Evolutionary conservation across 257 asterid genomes (phyloP), one percentile per base, ranked within the genome.

Genomic region (Solanum appendiculatum): DNA sequence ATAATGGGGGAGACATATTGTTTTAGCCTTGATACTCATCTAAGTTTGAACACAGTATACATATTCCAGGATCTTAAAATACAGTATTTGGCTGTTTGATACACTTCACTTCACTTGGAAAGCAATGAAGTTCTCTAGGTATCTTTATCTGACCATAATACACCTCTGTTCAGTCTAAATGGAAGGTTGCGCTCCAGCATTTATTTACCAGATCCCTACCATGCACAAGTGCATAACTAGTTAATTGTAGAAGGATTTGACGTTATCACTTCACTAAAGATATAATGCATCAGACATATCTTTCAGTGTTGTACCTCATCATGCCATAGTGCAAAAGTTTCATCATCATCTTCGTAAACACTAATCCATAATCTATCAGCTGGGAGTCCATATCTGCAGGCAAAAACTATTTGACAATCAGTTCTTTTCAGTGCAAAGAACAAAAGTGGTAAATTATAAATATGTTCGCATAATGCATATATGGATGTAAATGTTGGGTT

Each of bases 331-430:
- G 93, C 88, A 86, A 90, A 91, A 89, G 99, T 89, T 89, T 96
- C 99, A 86, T 95, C 94, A 66, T 96, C 99, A 83, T 95, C 94
- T 88, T 93, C 91, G 85, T 94, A 95, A 29, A 96, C 95, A 83
- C 98, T 96, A 85, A 95, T 91, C 99, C 99, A 96, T 87, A 96
- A 90, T 81, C 91, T 94, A 78, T 94, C 95, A 87, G 96, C 93
- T 86, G 94, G 92, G 87, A 96, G 83, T 85, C 96, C 95, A 86
- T 90, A 96, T 92, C 98, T 96, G 87, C 63, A 90, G 14, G 80
- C 51, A 88, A 20, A 81, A 12, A 48, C 85, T 81, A 81, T 81
- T 81, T 48, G 68, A 31, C 18, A 48, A 39, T 81, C 85, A 81
- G 85, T 81, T 31, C 27, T 20, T 48, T 80, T 48, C 68, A 54